Evolutionary conservation across 208 protist species (phyloP).

Genomic region (Giardia muris): DNA sequence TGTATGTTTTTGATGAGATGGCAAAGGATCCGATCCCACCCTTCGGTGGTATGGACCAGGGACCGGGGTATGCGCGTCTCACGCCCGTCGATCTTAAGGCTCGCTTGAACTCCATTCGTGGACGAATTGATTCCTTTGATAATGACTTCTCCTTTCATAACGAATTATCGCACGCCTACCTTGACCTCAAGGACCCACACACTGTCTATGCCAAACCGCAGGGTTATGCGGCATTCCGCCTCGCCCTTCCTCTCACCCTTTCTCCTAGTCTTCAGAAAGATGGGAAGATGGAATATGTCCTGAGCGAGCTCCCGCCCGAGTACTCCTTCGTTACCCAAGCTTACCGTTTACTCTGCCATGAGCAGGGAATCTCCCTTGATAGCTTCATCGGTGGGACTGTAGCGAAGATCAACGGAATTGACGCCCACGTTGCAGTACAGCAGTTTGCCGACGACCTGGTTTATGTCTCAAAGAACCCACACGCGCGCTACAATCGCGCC

Average conservation of each 20-base stretch:
- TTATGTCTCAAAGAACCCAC: conserved; percentile 3
- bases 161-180: background rate
- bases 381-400: background rate
- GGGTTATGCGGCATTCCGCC: background rate
- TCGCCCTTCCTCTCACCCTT: background rate
- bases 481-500: background rate
- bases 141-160: background rate
- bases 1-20: conserved; percentile 2
- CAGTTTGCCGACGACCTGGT: background rate
- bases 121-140: background rate
- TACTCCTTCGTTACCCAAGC: background rate
- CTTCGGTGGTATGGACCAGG: background rate
- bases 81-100: background rate
- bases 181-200: background rate
- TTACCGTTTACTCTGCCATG: background rate
- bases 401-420: background rate
- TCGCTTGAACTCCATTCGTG: background rate
- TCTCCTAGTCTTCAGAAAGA: background rate
- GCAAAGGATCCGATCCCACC: background rate
- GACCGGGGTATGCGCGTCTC: background rate
- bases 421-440: background rate
- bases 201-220: background rate
- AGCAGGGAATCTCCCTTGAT: background rate
- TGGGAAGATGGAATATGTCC: background rate
- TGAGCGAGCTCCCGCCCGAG: background rate